Conservation (phyloP, 2,329 filamentous ascomycete genomes). For the Fusarium sp. region DNA sequence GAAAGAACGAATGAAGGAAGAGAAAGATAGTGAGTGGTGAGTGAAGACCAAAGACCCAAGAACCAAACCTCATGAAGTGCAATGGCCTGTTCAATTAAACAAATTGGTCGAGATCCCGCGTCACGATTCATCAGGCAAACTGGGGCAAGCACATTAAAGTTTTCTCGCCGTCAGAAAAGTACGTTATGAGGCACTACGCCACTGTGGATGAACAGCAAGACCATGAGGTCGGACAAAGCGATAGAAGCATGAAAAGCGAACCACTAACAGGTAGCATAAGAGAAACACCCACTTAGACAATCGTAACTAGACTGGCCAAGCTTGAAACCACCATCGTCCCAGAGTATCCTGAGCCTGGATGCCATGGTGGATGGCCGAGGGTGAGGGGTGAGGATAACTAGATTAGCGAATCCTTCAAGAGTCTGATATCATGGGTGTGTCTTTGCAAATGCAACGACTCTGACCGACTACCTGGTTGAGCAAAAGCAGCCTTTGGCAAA, state of each 20-base stretch:
- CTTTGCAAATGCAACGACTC: constrained; percentile 3
- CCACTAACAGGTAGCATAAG: background rate
- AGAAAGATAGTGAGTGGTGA: constrained; percentile 20
- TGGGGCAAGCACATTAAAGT: constrained; percentile 22
- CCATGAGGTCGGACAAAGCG: constrained; percentile 34
- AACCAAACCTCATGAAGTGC: constrained; percentile 7
- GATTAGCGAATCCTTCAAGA: background rate
- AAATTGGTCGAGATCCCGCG: constrained; percentile 25
- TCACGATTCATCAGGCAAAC: constrained; percentile 12
- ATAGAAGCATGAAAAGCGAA: constrained; percentile 27
- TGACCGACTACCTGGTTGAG: constrained; percentile 13
- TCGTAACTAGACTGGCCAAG: constrained; percentile 24
- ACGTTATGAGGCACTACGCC: constrained; percentile 27
- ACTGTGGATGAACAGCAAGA: constrained; percentile 21
- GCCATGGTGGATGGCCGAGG: background rate
- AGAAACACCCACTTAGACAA: constrained; percentile 10
- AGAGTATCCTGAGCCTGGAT: constrained; percentile 13
- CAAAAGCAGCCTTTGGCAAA: background rate
- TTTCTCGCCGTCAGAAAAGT: constrained; percentile 27
- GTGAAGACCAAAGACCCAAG: constrained; percentile 9
- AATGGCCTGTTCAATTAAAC: constrained; percentile 24
- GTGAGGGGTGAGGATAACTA: constrained; percentile 36
- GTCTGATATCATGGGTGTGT: background rate
- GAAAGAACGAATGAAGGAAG: constrained; percentile 23
- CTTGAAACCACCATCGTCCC: constrained; percentile 11